These are phyloP conservation scores for Cercis canadensis DNA, from an alignment of 306 rosid genomes.

Conservation along the genomic window DNA sequence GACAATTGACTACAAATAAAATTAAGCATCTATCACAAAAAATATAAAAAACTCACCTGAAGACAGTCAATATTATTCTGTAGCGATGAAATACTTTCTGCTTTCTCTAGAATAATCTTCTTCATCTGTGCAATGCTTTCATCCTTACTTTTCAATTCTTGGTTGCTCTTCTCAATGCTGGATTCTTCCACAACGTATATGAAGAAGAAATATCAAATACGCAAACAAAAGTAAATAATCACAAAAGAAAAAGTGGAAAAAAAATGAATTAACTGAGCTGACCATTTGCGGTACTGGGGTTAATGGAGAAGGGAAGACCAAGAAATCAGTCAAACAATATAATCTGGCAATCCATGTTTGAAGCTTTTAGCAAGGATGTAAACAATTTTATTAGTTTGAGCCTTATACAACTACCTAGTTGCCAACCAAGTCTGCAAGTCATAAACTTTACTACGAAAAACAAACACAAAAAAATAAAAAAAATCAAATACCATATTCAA, in stretches of 20 bases:
- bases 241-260: too few relatives aligned
- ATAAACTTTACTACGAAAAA: background rate
- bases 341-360: too few relatives aligned
- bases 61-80: slow-evolving; percentile 8
- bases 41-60: slow-evolving; percentile 22
- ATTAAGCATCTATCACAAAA: slow-evolving; percentile 11
- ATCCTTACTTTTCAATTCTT: slow-evolving; percentile 22
- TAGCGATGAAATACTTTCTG: slow-evolving; percentile 4
- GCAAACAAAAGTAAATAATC: background rate
- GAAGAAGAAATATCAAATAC: background rate
- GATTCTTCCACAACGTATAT: slow-evolving; percentile 25
- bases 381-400: background rate
- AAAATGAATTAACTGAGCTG: background rate
- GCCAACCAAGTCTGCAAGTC: background rate
- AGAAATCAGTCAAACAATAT: too few relatives aligned
- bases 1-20: background rate
- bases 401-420: background rate
- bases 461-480: background rate
- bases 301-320: too few relatives aligned
- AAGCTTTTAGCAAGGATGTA: too few relatives aligned
- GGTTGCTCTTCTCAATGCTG: slow-evolving; percentile 1
- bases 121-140: slow-evolving; percentile 25
- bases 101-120: slow-evolving; percentile 25
- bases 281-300: too few relatives aligned
- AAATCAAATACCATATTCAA: background rate